A percentile compares a stretch with the other conserved stretches of the same genome.
Conservation (phyloP, 2,329 filamentous ascomycete genomes). For the Aspergillus sp. region DNA sequence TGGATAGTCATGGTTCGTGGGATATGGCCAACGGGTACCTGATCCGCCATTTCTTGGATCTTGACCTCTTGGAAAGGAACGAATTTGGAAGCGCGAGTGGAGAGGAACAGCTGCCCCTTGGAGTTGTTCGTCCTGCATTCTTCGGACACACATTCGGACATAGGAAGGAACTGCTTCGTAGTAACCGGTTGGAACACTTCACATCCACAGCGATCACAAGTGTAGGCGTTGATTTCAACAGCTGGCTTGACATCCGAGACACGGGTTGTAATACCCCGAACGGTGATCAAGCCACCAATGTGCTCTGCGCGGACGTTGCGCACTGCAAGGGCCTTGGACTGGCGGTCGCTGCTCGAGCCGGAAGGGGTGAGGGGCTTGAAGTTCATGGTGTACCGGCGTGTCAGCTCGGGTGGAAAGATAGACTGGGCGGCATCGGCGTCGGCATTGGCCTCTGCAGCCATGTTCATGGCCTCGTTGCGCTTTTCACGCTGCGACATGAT, state of each 20-base stretch:
- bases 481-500: slow-evolving; percentile 89
- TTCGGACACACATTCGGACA: slow-evolving; percentile 83
- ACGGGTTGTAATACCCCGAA: slow-evolving; percentile 89
- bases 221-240: slow-evolving; percentile 97
- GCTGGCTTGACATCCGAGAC: slow-evolving; percentile 98
- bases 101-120: slow-evolving; percentile 90
- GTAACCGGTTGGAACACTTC: slow-evolving; percentile 97
- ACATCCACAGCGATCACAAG: slow-evolving; percentile 92
- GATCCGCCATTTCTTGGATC: slow-evolving; percentile 98
- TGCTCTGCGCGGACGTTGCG: slow-evolving; percentile 91
- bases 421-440: slow-evolving; percentile 69
- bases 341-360: slow-evolving; percentile 62
- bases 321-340: slow-evolving; percentile 74
- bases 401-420: slow-evolving; percentile 88
- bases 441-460: slow-evolving; percentile 65
- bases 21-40: slow-evolving; percentile 97
- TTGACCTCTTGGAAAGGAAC: slow-evolving; percentile 97
- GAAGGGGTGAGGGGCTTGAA: slow-evolving; percentile 88
- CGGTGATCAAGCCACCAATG: slow-evolving; percentile 87
- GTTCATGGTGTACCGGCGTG: slow-evolving; percentile 89
- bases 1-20: slow-evolving; percentile 86
- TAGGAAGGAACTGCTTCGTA: slow-evolving; percentile 84
- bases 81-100: slow-evolving; percentile 95
- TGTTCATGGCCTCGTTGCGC: slow-evolving; percentile 75
- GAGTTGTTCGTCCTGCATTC: slow-evolving; percentile 88